These are phyloP conservation scores for Wickerhamiella brachini DNA, from an alignment of 805 yeast genomes.

Conservation along the genomic window DNA sequence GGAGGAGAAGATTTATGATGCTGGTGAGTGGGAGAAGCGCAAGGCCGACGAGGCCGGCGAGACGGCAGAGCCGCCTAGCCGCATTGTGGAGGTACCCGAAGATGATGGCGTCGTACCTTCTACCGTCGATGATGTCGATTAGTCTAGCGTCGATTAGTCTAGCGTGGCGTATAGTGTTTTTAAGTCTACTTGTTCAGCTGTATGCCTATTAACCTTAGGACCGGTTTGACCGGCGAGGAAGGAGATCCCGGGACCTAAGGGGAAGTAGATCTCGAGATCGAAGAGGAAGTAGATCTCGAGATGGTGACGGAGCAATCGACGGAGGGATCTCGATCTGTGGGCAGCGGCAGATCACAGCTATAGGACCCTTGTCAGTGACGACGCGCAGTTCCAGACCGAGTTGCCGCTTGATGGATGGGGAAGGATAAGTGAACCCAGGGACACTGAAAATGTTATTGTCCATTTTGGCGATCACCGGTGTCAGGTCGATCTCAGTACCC, in stretches of 20 bases:
- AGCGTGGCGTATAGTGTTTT: neutral
- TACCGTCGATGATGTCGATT: slow-evolving; percentile 9
- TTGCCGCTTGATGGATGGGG: neutral
- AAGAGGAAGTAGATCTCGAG: neutral
- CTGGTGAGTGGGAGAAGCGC: slow-evolving; percentile 24
- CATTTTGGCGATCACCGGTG: neutral
- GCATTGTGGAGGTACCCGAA: neutral
- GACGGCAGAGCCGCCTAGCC: neutral
- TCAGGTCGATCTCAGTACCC: neutral
- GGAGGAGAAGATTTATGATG: slow-evolving; percentile 36
- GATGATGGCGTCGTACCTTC: neutral
- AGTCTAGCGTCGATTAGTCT: no score
- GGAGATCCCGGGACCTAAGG: neutral
- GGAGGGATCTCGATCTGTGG: neutral
- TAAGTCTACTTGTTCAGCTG: no score
- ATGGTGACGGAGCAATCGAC: no score
- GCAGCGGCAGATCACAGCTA: neutral
- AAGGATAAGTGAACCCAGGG: neutral
- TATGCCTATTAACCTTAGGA: neutral
- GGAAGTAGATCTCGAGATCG: neutral
- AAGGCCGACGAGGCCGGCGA: slow-evolving; percentile 7
- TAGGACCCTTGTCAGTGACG: neutral
- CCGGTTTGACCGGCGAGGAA: no score
- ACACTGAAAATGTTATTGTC: neutral
- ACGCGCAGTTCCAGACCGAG: neutral